phyloP scores from a whole-genome alignment of 139 green algal genomes.

The Zygnema circumcarinatum region DNA sequence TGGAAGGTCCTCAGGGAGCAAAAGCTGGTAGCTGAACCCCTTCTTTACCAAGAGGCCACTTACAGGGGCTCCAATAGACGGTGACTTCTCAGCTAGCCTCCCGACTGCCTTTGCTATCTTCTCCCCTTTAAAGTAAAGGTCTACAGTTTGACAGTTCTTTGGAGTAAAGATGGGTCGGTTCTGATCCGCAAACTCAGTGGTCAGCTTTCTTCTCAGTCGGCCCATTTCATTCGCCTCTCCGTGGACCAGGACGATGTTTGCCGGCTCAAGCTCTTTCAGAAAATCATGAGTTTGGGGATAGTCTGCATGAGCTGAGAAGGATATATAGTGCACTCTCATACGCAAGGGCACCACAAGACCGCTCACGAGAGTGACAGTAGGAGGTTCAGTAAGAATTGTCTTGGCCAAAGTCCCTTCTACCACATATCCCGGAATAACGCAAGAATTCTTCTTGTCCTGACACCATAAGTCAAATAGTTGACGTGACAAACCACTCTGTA shows the following conservation, averaged over 20 bases:
- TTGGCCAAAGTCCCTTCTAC: constrained; percentile 96
- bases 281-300: constrained; percentile 96
- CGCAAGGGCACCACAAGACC: constrained; percentile 77
- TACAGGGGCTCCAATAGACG: constrained; percentile 49
- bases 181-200: constrained; percentile 23
- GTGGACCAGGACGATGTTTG: constrained; percentile 95
- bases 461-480: constrained; percentile 98
- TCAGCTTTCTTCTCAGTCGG: constrained; percentile 70
- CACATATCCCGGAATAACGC: constrained; percentile 92
- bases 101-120: constrained; percentile 64
- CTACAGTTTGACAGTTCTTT: constrained; percentile 69
- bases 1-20: constrained; percentile 85
- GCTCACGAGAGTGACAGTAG: constrained; percentile 63
- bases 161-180: constrained; percentile 66
- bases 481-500: constrained; percentile 71
- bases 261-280: constrained; percentile 80
- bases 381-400: constrained; percentile 86
- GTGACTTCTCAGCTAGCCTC: constrained; percentile 39
- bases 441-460: constrained; percentile 79
- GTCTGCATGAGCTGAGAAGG: constrained; percentile 96
- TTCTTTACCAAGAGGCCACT: constrained; percentile 75
- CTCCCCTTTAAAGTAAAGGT: constrained; percentile 62
- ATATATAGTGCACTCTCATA: constrained; percentile 92
- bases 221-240: constrained; percentile 90
- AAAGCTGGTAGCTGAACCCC: constrained; percentile 69